Percentiles rank a stretch among this genome's conserved stretches.
Conservation (phyloP, 768 basidiomycete genomes). For the Pisolithus microcarpus region DNA sequence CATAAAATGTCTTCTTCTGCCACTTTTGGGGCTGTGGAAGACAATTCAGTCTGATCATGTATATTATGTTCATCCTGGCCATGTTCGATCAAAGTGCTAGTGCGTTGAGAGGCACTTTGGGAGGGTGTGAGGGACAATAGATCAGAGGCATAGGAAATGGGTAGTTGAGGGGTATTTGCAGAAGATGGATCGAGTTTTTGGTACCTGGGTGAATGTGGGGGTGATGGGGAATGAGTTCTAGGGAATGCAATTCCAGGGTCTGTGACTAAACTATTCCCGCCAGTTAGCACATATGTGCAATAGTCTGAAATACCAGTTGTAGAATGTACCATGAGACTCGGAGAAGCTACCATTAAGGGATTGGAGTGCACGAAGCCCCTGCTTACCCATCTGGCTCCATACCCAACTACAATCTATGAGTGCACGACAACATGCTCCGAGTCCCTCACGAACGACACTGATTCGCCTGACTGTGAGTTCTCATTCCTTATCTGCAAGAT, state of each 20-base stretch:
- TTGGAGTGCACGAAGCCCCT: conserved; percentile 36
- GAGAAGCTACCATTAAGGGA: conserved; percentile 1
- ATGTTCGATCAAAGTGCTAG: conserved; percentile 12
- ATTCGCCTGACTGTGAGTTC: conserved; percentile 49
- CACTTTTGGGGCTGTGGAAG: neutral
- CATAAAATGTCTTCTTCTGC: conserved; percentile 1
- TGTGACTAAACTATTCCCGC: neutral
- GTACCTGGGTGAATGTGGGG: neutral
- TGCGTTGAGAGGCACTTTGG: conserved; percentile 61
- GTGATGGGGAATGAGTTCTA: conserved; percentile 1
- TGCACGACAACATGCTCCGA: no score
- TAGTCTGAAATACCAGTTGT: neutral
- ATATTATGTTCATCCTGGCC: conserved; percentile 10
- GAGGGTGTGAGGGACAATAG: conserved; percentile 67
- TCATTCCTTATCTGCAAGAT: conserved; percentile 61
- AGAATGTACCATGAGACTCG: conserved; percentile 1
- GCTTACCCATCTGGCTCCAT: no score
- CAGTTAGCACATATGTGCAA: no score
- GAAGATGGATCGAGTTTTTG: conserved; percentile 7
- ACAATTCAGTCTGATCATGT: conserved; percentile 4
- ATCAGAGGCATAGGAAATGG: conserved; percentile 38
- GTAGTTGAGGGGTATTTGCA: conserved; percentile 10
- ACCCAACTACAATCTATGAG: no score
- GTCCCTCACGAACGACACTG: no score
- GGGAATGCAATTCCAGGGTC: conserved; percentile 1